Conservation (phyloP, 768 basidiomycete genomes). For the Butyriboletus loyo region DNA sequence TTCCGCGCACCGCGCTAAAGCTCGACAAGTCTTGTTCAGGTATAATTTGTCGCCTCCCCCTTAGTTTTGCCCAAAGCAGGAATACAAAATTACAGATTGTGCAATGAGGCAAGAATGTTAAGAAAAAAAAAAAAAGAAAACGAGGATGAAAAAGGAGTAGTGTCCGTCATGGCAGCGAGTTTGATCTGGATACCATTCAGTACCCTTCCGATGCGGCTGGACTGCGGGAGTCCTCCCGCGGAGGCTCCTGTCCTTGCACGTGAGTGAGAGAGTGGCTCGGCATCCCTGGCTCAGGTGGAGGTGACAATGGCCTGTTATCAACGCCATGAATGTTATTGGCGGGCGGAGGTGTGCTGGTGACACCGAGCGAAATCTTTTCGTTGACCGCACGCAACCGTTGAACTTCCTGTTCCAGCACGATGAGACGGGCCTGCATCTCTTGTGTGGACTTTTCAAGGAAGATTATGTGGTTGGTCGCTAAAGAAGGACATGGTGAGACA, state of each 20-base stretch:
- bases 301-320: slow-evolving; percentile 56
- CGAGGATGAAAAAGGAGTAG: slow-evolving; percentile 35
- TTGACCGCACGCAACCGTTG: slow-evolving; percentile 69
- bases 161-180: slow-evolving; percentile 24
- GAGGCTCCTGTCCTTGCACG: slow-evolving; percentile 57
- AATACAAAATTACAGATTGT: slow-evolving; percentile 34
- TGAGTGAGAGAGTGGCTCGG: slow-evolving; percentile 50
- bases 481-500: slow-evolving; percentile 13
- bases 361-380: slow-evolving; percentile 76
- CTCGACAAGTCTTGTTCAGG: slow-evolving; percentile 26
- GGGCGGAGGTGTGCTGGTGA: slow-evolving; percentile 56
- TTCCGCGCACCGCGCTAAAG: slow-evolving; percentile 31
- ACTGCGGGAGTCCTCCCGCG: slow-evolving; percentile 59
- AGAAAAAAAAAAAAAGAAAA: slow-evolving; percentile 23
- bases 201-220: slow-evolving; percentile 32
- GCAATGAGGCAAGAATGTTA: slow-evolving; percentile 33
- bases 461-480: slow-evolving; percentile 79
- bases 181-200: slow-evolving; percentile 21
- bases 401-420: slow-evolving; percentile 65
- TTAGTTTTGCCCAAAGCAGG: slow-evolving; percentile 24
- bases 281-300: slow-evolving; percentile 55
- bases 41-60: slow-evolving; percentile 18
- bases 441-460: slow-evolving; percentile 70
- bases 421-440: slow-evolving; percentile 66
- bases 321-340: slow-evolving; percentile 39